Percentiles rank a stretch among this genome's conserved stretches.
These are phyloP conservation scores for Yarrowia phangngaensis DNA, from an alignment of 805 yeast species.

Conservation along the genomic window DNA sequence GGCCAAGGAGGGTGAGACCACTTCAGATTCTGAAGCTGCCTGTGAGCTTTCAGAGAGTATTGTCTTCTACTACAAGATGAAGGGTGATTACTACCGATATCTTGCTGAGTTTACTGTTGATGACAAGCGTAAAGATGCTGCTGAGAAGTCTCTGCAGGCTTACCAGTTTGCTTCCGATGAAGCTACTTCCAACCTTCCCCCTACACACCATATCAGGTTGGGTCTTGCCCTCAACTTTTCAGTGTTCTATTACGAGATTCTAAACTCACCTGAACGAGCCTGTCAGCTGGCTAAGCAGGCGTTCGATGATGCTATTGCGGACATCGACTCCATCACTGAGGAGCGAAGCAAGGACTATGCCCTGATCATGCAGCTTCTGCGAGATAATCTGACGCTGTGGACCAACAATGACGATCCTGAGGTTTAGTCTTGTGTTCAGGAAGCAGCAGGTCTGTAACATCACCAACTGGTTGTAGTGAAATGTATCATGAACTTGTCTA, in stretches of 20 bases:
- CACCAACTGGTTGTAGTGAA: no score
- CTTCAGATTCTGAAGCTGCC: slow-evolving; percentile 38
- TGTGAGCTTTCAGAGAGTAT: slow-evolving; percentile 98
- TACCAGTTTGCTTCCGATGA: slow-evolving; percentile 96
- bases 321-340: slow-evolving; percentile 93
- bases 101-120: slow-evolving; percentile 94
- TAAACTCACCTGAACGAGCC: slow-evolving; percentile 97
- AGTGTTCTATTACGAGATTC: slow-evolving; percentile 96
- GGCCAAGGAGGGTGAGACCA: slow-evolving; percentile 3
- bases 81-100: slow-evolving; percentile 99
- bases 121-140: slow-evolving; percentile 91
- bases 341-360: slow-evolving; percentile 98
- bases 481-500: no score
- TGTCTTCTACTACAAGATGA: slow-evolving; percentile 98
- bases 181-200: slow-evolving; percentile 96
- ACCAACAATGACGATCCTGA: slow-evolving; percentile 26
- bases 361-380: slow-evolving; percentile 94
- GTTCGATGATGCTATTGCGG: slow-evolving; percentile 98
- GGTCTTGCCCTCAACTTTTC: slow-evolving; percentile 98
- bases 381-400: slow-evolving; percentile 98
- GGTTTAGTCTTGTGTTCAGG: no score
- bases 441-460: no score
- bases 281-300: slow-evolving; percentile 99
- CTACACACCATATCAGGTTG: slow-evolving; percentile 97
- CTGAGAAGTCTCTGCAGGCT: slow-evolving; percentile 90